These are phyloP conservation scores for Mycena metata DNA, from an alignment of 768 basidiomycete species.

Conservation along the genomic window DNA sequence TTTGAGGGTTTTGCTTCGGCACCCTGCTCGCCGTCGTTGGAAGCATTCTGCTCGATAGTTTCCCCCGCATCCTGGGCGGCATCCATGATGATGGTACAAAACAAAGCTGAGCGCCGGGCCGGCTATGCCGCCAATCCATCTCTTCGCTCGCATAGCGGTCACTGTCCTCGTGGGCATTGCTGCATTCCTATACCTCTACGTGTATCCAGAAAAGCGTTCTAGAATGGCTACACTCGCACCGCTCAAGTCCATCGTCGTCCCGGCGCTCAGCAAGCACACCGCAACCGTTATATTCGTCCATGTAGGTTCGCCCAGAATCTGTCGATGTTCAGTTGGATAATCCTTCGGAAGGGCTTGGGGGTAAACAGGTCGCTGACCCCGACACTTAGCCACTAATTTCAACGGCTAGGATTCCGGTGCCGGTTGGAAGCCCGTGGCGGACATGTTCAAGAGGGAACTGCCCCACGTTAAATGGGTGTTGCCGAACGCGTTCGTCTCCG, in stretches of 20 bases:
- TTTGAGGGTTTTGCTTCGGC: slow-evolving; percentile 71
- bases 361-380: too few relatives aligned
- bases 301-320: slow-evolving; percentile 60
- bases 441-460: slow-evolving; percentile 72
- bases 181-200: slow-evolving; percentile 35
- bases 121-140: slow-evolving; percentile 8
- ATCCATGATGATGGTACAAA: not conserved
- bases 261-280: slow-evolving; percentile 74
- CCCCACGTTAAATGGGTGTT: slow-evolving; percentile 91
- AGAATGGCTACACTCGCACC: slow-evolving; percentile 51
- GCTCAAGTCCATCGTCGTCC: slow-evolving; percentile 67
- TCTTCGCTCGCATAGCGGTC: slow-evolving; percentile 10
- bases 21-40: slow-evolving; percentile 1
- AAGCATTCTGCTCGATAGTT: too few relatives aligned
- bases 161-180: slow-evolving; percentile 35
- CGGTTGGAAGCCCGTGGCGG: slow-evolving; percentile 78
- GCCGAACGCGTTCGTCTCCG: slow-evolving; percentile 69
- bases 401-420: slow-evolving; percentile 39
- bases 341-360: slow-evolving; percentile 72
- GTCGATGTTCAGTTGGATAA: slow-evolving; percentile 19
- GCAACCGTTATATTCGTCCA: slow-evolving; percentile 93
- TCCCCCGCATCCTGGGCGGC: too few relatives aligned
- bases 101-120: not conserved
- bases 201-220: not conserved
- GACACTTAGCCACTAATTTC: too few relatives aligned